Evolutionary conservation across 78 protist species (phyloP), one percentile per base, ranked within the genome.

Genomic region (Bodo saltans): DNA sequence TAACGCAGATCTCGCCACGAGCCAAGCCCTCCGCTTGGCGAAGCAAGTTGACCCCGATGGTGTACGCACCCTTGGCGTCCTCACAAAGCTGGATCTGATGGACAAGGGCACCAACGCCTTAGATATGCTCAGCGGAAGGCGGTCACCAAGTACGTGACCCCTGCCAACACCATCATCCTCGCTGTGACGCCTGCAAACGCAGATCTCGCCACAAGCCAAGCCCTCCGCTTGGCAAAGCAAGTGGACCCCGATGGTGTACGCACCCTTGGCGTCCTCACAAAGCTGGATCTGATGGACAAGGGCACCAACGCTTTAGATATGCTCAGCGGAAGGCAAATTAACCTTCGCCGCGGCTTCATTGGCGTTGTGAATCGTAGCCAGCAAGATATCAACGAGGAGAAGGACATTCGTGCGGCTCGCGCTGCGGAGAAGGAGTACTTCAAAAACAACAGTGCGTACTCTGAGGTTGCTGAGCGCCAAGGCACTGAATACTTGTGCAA

Each of bases 141-240:
- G 92, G 79, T 92, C 21, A 34, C 91, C 28, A 26, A 79, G 39
- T 95, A 78, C 90, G 93, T 92, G 75, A 3, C 37, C 17, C 71
- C 84, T 28, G 89, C 90, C 47, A 93, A 93, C 80, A 53, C 94
- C 52, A 88, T 96, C 79, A 95, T 97, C 52, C 92, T 97, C n/a
- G 97, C 97, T 0, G 96, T 97, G 12, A 69, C 95, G n/a, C 83
- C 98, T 0, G 99, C 98, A 52, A 97, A 93, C 72, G 68, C 88
- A 27, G 99, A 97, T 76, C 35, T 96, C 21, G 98, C 97, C 38
- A 97, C 88, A 73, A 78, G 90, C 3, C 98, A 96, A 83, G 96
- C 97, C 0, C 80, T 97, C 32, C 84, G 94, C 39, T 3, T 94
- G 1, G 96, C 98, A 0, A 34, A 74, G 38, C 79, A 83, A 0